Conservation (phyloP, 768 basidiomycete genomes). For the Russula sp. region DNA sequence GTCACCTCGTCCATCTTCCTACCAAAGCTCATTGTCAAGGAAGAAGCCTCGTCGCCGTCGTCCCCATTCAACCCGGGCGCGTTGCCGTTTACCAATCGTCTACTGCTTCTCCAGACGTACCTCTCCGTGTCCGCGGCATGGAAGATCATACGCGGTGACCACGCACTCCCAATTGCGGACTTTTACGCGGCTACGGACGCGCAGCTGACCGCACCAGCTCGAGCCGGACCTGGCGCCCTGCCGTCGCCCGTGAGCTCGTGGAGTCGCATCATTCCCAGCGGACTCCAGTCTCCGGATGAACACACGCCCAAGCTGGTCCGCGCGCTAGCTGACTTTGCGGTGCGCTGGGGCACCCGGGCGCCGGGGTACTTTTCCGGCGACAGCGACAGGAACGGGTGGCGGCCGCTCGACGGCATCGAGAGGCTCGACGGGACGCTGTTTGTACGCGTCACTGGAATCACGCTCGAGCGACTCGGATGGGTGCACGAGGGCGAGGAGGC, state of each 20-base stretch:
- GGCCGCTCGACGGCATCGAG: constrained; percentile 43
- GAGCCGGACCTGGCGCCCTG: constrained; percentile 6
- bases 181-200: constrained; percentile 37
- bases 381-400: neutral
- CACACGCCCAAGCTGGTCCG: constrained; percentile 47
- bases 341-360: constrained; percentile 38
- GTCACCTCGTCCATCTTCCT: constrained; percentile 63
- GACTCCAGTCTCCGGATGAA: constrained; percentile 53
- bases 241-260: constrained; percentile 34
- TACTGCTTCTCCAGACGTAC: constrained; percentile 50
- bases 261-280: constrained; percentile 48
- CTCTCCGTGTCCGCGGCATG: constrained; percentile 45
- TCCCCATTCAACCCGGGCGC: neutral
- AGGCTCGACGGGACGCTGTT: constrained; percentile 60
- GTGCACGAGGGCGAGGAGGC: constrained; percentile 4
- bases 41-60: constrained; percentile 13
- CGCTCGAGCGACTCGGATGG: constrained; percentile 31
- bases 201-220: constrained; percentile 18
- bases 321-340: constrained; percentile 42
- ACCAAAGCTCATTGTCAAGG: constrained; percentile 39
- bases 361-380: constrained; percentile 30
- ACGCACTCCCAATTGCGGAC: constrained; percentile 41
- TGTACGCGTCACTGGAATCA: constrained; percentile 48
- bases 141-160: constrained; percentile 53
- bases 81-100: constrained; percentile 38